A percentile compares a stretch with the other conserved stretches of the same genome.
Conservation (phyloP, 129 eudicot species). For the Pseudognaphalium luteoalbum region DNA sequence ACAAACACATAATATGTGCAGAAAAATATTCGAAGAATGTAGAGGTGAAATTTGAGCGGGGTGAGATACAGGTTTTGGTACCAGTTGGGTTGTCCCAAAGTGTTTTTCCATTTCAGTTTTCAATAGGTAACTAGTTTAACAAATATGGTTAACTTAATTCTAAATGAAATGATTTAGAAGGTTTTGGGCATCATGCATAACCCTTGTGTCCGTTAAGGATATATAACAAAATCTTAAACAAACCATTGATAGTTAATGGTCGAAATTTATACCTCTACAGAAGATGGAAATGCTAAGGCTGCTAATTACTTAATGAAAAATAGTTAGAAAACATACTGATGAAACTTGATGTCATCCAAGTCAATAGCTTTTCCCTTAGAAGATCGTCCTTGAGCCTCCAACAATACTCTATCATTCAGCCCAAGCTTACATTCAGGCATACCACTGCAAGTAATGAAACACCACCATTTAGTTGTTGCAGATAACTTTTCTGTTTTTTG, state of each 20-base stretch:
- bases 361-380: constrained; percentile 96
- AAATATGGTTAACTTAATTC: not conserved
- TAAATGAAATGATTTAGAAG: not conserved
- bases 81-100: not conserved
- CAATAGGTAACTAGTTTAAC: not conserved
- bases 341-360: constrained; percentile 93
- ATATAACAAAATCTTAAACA: not conserved
- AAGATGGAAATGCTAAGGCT: not conserved
- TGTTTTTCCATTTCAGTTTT: not conserved
- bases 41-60: not conserved
- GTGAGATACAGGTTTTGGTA: constrained; percentile 1
- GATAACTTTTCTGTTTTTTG: constrained; percentile 10
- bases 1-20: not conserved
- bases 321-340: constrained; percentile 62
- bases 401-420: constrained; percentile 85
- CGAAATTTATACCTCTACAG: not conserved
- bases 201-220: not conserved
- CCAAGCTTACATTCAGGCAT: constrained; percentile 99
- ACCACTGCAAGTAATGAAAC: constrained; percentile 65
- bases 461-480: constrained; percentile 8
- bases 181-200: not conserved
- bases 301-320: constrained; percentile 10
- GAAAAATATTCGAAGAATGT: not conserved
- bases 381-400: constrained; percentile 96
- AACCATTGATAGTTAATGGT: not conserved